These are phyloP conservation scores for Alternaria sp. DNA, from an alignment of 2,329 filamentous ascomycete genomes.

Conservation along the genomic window DNA sequence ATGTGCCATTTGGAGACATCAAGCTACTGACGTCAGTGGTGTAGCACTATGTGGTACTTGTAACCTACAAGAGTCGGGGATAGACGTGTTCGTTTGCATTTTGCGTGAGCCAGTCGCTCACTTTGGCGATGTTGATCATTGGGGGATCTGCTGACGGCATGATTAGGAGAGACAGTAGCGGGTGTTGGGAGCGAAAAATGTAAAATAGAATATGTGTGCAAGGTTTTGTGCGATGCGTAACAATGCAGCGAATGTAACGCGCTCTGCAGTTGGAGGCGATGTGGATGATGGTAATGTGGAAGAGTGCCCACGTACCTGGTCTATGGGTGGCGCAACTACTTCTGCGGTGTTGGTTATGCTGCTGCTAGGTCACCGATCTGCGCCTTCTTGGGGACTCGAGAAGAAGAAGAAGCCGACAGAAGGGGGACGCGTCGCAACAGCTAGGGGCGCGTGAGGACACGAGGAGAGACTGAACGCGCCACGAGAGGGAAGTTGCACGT, in stretches of 20 bases:
- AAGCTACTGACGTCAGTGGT: constrained; percentile 46
- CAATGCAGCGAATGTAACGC: not conserved
- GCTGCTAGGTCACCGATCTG: constrained; percentile 14
- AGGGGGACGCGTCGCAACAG: constrained; percentile 5
- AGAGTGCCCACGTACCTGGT: constrained; percentile 26
- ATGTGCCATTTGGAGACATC: constrained; percentile 61
- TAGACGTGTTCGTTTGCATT: constrained; percentile 57
- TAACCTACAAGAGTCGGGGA: constrained; percentile 55
- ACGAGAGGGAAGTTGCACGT: constrained; percentile 10
- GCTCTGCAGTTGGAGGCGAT: not conserved
- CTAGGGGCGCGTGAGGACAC: not conserved
- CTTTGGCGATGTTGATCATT: constrained; percentile 57
- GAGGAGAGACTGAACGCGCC: constrained; percentile 8
- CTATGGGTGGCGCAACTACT: constrained; percentile 20
- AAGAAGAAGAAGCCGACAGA: not conserved
- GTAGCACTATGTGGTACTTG: not conserved
- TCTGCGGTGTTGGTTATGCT: constrained; percentile 19
- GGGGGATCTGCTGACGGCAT: constrained; percentile 25
- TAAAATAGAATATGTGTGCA: not conserved
- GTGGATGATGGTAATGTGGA: constrained; percentile 9
- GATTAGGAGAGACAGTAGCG: constrained; percentile 20
- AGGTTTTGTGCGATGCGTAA: not conserved
- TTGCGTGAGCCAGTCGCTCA: constrained; percentile 56
- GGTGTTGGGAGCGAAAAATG: constrained; percentile 8
- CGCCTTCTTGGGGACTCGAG: constrained; percentile 7